A percentile compares a stretch with the other conserved stretches of the same genome.
phyloP scores from a whole-genome alignment of 2,329 filamentous ascomycete genomes.

The Reticulascus tulasneorum region DNA sequence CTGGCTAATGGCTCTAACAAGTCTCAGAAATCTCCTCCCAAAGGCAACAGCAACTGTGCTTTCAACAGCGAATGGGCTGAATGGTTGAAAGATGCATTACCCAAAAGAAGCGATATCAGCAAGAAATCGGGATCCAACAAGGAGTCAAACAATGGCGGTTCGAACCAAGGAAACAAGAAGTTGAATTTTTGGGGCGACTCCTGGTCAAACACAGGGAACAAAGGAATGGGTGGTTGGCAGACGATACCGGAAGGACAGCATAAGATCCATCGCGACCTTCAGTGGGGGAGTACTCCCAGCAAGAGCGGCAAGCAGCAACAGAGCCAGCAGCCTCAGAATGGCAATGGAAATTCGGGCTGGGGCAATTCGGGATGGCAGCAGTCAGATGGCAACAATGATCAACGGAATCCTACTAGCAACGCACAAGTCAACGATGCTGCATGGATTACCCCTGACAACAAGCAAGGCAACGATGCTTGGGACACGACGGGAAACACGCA shows the following conservation, averaged over 20 bases:
- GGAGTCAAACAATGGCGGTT: too few relatives aligned
- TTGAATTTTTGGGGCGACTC: too few relatives aligned
- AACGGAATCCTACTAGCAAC: slow-evolving; percentile 2
- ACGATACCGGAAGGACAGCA: too few relatives aligned
- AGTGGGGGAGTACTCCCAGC: too few relatives aligned
- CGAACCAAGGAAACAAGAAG: too few relatives aligned
- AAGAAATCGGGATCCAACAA: slow-evolving; percentile 7
- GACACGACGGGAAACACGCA: slow-evolving; percentile 3
- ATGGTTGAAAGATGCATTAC: too few relatives aligned
- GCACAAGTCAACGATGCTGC: slow-evolving; percentile 3
- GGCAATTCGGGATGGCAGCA: slow-evolving; percentile 2
- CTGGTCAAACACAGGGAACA: slow-evolving; percentile 2
- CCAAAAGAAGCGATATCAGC: slow-evolving; percentile 1
- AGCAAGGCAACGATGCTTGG: slow-evolving; percentile 11
- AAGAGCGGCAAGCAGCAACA: too few relatives aligned
- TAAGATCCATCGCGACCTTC: too few relatives aligned
- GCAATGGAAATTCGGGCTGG: slow-evolving; percentile 1
- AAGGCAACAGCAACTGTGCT: slow-evolving; percentile 9
- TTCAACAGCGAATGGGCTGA: slow-evolving; percentile 12
- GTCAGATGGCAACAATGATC: background rate
- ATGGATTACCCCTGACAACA: slow-evolving; percentile 4
- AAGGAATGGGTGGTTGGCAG: slow-evolving; percentile 2
- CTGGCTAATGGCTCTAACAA: too few relatives aligned
- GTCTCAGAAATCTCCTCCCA: slow-evolving; percentile 8
- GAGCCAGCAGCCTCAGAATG: background rate